Percentiles rank a stretch among this genome's conserved stretches.
These are phyloP conservation scores for Thymus mandschuricus DNA, from an alignment of 257 asterid genomes.

Conservation along the genomic window DNA sequence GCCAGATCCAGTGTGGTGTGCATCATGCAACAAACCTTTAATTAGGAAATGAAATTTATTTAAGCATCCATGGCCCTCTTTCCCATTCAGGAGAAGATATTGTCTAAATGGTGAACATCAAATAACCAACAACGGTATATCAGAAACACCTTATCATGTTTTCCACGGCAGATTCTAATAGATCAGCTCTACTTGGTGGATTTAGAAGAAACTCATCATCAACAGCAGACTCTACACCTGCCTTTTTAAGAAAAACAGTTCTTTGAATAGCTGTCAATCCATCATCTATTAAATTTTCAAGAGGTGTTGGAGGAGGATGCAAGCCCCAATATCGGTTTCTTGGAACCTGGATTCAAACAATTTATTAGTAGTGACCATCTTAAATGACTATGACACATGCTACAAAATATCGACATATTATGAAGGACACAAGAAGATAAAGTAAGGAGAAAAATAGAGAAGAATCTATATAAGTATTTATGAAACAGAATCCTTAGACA, in stretches of 20 bases:
- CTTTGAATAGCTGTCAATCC: slow-evolving; percentile 82
- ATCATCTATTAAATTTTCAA: slow-evolving; percentile 89
- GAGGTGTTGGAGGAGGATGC: slow-evolving; percentile 96
- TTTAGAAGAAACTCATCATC: slow-evolving; percentile 76
- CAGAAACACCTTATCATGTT: slow-evolving; percentile 79
- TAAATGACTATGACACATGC: slow-evolving; percentile 11
- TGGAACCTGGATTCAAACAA: slow-evolving; percentile 69
- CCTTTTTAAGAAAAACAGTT: slow-evolving; percentile 88
- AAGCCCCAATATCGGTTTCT: slow-evolving; percentile 97
- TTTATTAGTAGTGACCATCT: slow-evolving; percentile 12
- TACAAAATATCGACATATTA: background rate
- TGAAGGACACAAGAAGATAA: background rate
- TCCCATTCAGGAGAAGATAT: background rate
- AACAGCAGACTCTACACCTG: slow-evolving; percentile 80
- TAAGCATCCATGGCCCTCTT: slow-evolving; percentile 10
- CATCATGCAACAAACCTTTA: slow-evolving; percentile 21
- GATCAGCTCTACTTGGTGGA: slow-evolving; percentile 86
- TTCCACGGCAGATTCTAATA: slow-evolving; percentile 73
- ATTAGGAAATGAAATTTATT: slow-evolving; percentile 9
- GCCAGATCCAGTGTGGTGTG: slow-evolving; percentile 21
- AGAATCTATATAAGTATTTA: slow-evolving; percentile 1
- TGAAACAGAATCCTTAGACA: slow-evolving; percentile 1
- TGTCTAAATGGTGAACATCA: slow-evolving; percentile 21
- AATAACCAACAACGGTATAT: slow-evolving; percentile 33
- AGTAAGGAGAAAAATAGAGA: slow-evolving; percentile 6